These are phyloP conservation scores for Elsinoe australis DNA, from an alignment of 2,329 filamentous ascomycete species.

Conservation along the genomic window DNA sequence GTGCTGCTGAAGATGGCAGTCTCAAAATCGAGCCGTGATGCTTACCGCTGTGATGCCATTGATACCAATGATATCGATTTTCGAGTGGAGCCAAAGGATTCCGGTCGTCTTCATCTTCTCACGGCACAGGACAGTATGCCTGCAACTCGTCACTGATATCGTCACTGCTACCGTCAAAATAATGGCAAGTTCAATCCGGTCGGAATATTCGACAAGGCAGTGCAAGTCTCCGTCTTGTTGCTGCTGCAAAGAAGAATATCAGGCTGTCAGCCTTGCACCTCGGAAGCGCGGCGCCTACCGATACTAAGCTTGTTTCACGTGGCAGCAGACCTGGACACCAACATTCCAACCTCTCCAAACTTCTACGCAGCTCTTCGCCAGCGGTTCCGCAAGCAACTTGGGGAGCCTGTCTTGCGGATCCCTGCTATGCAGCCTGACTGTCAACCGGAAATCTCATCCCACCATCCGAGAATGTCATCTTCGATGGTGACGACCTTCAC, in stretches of 20 bases:
- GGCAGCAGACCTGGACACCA: not conserved
- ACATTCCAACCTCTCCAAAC: not conserved
- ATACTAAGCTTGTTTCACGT: conserved; percentile 11
- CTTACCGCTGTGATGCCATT: too few relatives aligned
- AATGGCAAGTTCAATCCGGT: conserved; percentile 2
- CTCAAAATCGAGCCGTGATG: not conserved
- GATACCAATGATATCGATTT: too few relatives aligned
- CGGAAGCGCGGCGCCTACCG: not conserved
- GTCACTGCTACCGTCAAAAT: not conserved
- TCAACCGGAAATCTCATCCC: too few relatives aligned
- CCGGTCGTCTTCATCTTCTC: too few relatives aligned
- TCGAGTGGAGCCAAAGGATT: too few relatives aligned
- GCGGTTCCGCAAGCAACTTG: not conserved
- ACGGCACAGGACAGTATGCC: not conserved
- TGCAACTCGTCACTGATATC: not conserved
- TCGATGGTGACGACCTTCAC: not conserved
- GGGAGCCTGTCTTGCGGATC: too few relatives aligned
- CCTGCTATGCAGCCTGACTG: too few relatives aligned
- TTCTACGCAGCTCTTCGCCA: not conserved
- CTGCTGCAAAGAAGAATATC: too few relatives aligned
- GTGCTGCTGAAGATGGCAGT: too few relatives aligned
- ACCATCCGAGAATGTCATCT: not conserved
- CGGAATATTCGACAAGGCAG: conserved; percentile 3
- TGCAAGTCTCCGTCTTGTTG: not conserved
- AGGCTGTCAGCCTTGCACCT: conserved; percentile 11